A percentile compares a stretch with the other conserved stretches of the same genome.
Conservation (phyloP, 768 basidiomycete genomes). For the Grammothele lineata region DNA sequence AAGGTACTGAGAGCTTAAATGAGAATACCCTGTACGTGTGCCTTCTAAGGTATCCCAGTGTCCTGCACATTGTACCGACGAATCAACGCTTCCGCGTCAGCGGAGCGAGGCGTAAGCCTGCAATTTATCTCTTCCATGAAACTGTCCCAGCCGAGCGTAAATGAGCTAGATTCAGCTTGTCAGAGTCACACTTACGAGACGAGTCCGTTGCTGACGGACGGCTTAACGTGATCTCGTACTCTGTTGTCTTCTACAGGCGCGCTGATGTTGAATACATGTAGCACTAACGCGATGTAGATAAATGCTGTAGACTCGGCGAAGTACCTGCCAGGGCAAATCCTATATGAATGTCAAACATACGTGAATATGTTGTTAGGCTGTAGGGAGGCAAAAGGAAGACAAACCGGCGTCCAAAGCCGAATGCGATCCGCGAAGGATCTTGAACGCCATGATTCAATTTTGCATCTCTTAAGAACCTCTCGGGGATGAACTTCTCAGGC, state of each 20-base stretch:
- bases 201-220: no score
- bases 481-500: constrained; percentile 25
- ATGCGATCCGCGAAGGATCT: constrained; percentile 1
- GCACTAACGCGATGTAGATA: constrained; percentile 6
- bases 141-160: no score
- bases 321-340: constrained; percentile 14
- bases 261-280: constrained; percentile 8
- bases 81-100: no score
- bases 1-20: no score
- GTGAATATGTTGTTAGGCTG: background rate
- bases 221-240: constrained; percentile 35
- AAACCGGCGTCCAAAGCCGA: constrained; percentile 10
- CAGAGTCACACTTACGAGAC: no score
- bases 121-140: no score
- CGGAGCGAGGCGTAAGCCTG: no score
- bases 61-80: no score
- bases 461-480: constrained; percentile 23
- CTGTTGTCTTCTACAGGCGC: constrained; percentile 25
- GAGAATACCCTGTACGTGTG: constrained; percentile 39
- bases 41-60: no score
- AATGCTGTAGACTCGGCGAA: constrained; percentile 10
- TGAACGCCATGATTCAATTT: constrained; percentile 5
- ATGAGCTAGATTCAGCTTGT: no score
- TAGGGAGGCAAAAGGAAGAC: no score
- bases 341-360: background rate